phyloP scores from a whole-genome alignment of 2,329 filamentous ascomycete genomes.

The Allantophomopsis lycopodina region DNA sequence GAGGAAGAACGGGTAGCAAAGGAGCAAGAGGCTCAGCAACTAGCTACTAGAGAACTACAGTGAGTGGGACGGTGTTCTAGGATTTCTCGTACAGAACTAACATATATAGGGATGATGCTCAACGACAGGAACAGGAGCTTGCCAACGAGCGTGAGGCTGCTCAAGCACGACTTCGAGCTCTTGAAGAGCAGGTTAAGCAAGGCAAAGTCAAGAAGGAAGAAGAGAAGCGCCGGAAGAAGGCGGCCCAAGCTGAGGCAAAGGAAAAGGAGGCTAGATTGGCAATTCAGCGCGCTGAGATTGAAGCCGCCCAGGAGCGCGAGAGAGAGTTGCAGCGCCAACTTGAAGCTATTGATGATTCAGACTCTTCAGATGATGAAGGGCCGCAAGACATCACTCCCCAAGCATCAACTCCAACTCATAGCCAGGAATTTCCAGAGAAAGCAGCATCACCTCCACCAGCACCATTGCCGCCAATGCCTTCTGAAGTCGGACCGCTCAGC shows the following conservation, averaged over 20 bases:
- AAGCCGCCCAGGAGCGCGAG: slow-evolving; percentile 81
- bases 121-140: slow-evolving; percentile 66
- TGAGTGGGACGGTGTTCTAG: slow-evolving; percentile 53
- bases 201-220: slow-evolving; percentile 95
- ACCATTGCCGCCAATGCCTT: slow-evolving; percentile 36
- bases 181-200: slow-evolving; percentile 87
- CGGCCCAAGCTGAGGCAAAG: slow-evolving; percentile 71
- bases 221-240: slow-evolving; percentile 86
- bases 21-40: slow-evolving; percentile 65
- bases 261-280: slow-evolving; percentile 79
- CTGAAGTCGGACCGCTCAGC: slow-evolving; percentile 32
- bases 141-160: slow-evolving; percentile 68
- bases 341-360: slow-evolving; percentile 59
- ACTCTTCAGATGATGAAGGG: slow-evolving; percentile 68
- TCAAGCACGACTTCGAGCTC: slow-evolving; percentile 68
- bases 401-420: slow-evolving; percentile 41
- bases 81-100: slow-evolving; percentile 7
- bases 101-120: slow-evolving; percentile 51
- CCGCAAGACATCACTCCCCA: slow-evolving; percentile 54
- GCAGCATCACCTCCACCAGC: slow-evolving; percentile 37
- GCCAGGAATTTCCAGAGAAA: slow-evolving; percentile 38
- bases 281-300: slow-evolving; percentile 79
- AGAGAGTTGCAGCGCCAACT: slow-evolving; percentile 80
- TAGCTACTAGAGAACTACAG: slow-evolving; percentile 52
- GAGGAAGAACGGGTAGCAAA: slow-evolving; percentile 53